phyloP scores from a whole-genome alignment of 305 asterid species.

The Fraxinus latifolia region DNA sequence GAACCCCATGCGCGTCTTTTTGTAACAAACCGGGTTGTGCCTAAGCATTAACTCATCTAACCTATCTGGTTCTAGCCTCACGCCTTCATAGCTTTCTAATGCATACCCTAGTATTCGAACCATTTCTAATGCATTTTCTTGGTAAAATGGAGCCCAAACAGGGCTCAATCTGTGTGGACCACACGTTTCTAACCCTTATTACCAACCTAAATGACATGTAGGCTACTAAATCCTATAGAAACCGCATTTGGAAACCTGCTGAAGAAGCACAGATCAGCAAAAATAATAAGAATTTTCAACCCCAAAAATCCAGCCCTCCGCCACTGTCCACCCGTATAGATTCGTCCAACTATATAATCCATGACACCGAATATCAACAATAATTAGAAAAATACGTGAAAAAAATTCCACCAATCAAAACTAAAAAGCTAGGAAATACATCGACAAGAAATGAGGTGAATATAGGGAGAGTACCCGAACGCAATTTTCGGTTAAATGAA shows the following conservation, averaged over 20 bases:
- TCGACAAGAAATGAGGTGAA: background rate
- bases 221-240: background rate
- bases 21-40: background rate
- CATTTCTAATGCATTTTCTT: background rate
- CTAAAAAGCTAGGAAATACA: background rate
- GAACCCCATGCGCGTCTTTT: background rate
- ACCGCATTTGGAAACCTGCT: background rate
- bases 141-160: too few species aligned
- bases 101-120: background rate
- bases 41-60: background rate
- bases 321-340: background rate
- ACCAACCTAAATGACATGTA: background rate
- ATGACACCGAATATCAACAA: background rate
- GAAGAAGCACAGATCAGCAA: background rate
- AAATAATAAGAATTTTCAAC: background rate
- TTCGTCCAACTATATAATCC: background rate
- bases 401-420: background rate
- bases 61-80: background rate
- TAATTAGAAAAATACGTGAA: background rate
- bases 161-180: too few species aligned
- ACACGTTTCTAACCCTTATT: background rate
- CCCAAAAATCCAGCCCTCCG: background rate
- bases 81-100: background rate
- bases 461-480: constrained; percentile 51
- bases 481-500: constrained; percentile 68